Evolutionary conservation across 768 basidiomycete genomes (phyloP).

Genomic region (Naganishia friedmannii): DNA sequence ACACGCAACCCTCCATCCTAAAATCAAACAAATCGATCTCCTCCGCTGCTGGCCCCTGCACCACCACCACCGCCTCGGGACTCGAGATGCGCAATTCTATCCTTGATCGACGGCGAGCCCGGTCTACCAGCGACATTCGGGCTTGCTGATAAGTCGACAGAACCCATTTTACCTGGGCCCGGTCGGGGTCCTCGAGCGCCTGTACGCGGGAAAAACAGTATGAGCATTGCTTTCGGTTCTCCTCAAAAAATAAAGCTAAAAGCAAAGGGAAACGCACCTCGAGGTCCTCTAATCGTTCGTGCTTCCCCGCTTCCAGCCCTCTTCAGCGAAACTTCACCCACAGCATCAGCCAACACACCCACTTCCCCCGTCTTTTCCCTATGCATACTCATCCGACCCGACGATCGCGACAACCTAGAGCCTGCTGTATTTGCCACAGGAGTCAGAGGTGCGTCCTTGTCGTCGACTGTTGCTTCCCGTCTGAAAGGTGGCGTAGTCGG

Average conservation of each 20-base stretch:
- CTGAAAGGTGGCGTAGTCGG: neutral
- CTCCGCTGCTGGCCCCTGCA: neutral
- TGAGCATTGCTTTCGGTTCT: too few relatives aligned
- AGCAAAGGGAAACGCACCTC: too few relatives aligned
- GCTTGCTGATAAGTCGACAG: slow-evolving; percentile 13
- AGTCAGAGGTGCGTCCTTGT: slow-evolving; percentile 10
- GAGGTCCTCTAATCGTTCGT: slow-evolving; percentile 24
- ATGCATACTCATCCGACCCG: slow-evolving; percentile 21
- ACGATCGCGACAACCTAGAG: slow-evolving; percentile 22
- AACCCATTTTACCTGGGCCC: slow-evolving; percentile 17
- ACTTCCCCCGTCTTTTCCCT: slow-evolving; percentile 3
- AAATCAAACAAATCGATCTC: slow-evolving; percentile 24
- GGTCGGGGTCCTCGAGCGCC: slow-evolving; percentile 29
- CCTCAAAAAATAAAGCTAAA: too few relatives aligned
- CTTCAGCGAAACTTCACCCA: slow-evolving; percentile 16
- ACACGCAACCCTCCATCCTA: neutral
- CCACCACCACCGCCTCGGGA: neutral
- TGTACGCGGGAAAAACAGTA: too few relatives aligned
- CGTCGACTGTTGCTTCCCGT: neutral
- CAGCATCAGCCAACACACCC: neutral
- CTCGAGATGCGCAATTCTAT: slow-evolving; percentile 31
- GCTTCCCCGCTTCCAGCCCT: slow-evolving; percentile 25
- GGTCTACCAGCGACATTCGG: slow-evolving; percentile 11
- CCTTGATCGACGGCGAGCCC: slow-evolving; percentile 24
- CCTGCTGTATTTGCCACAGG: slow-evolving; percentile 6